Conservation (phyloP, 192 early-diverging fungal genomes). For the Powellomyces hirtus region DNA sequence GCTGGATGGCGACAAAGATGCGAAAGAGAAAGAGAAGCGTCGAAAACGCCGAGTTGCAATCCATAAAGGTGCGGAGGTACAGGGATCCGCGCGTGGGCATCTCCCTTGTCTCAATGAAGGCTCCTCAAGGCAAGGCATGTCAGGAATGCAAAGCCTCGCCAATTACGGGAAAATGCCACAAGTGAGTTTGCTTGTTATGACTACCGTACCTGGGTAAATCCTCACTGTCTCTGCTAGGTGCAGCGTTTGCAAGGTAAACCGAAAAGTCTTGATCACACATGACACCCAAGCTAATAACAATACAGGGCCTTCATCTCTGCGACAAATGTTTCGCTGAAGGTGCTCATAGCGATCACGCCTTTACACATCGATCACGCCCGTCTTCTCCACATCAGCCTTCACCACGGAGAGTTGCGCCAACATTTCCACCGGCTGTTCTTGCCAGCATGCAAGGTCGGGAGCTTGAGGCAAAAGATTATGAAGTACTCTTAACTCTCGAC, state of each 20-base stretch:
- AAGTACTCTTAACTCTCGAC: conserved; percentile 29
- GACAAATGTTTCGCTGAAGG: conserved; percentile 39
- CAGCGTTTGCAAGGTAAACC: no score
- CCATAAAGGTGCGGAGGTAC: conserved; percentile 18
- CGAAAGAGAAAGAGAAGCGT: conserved; percentile 14
- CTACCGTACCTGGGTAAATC: no score
- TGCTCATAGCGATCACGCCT: conserved; percentile 32
- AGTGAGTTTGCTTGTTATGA: no score
- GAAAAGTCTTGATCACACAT: no score
- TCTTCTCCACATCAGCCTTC: conserved; percentile 4
- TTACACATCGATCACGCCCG: conserved; percentile 6
- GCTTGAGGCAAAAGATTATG: conserved; percentile 33
- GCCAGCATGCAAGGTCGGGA: conserved; percentile 27
- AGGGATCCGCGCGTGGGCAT: not conserved
- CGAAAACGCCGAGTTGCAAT: conserved; percentile 2
- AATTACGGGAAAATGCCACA: conserved; percentile 37
- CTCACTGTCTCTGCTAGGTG: no score
- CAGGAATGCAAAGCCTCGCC: conserved; percentile 25
- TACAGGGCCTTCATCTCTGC: conserved; percentile 28
- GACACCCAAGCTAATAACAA: no score
- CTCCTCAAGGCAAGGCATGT: conserved; percentile 25
- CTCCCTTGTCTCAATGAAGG: not conserved
- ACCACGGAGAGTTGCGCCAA: conserved; percentile 14
- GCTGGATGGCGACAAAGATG: conserved; percentile 7
- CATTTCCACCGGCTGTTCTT: conserved; percentile 15